Evolutionary conservation across 108 stramenopile genomes (phyloP).

Genomic region (Cyclostephanos tholiformis): DNA sequence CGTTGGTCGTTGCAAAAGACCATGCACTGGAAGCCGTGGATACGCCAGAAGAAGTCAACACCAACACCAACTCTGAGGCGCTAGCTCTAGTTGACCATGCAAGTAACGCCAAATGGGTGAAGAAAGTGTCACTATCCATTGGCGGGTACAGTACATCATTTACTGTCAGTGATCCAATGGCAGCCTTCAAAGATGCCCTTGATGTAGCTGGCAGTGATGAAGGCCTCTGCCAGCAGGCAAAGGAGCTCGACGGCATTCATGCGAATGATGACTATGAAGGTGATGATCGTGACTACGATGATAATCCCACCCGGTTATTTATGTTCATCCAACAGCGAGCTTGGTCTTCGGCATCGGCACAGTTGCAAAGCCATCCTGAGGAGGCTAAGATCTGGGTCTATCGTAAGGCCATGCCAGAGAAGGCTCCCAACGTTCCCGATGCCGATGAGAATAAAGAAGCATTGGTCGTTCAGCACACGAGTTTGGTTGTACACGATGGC

Average conservation of each 20-base stretch:
- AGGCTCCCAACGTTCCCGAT: conserved; percentile 36
- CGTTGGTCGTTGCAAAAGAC: not conserved
- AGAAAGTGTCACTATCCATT: conserved; percentile 44
- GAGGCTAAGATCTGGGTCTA: conserved; percentile 50
- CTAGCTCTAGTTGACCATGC: conserved; percentile 10
- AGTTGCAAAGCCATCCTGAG: conserved; percentile 30
- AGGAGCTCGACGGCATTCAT: conserved; percentile 20
- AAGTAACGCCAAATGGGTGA: conserved; percentile 33
- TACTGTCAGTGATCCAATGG: conserved; percentile 39
- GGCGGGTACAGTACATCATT: conserved; percentile 47
- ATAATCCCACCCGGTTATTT: conserved; percentile 48
- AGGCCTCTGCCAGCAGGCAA: conserved; percentile 30
- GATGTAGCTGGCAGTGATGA: conserved; percentile 23
- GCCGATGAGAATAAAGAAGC: conserved; percentile 23
- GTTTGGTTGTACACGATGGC: conserved; percentile 29
- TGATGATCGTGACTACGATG: conserved; percentile 47
- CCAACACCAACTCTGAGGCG: not conserved
- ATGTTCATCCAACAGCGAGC: conserved; percentile 42
- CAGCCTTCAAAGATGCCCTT: conserved; percentile 35
- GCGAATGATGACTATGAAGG: conserved; percentile 24
- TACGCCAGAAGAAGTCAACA: not conserved
- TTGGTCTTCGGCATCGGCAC: conserved; percentile 33
- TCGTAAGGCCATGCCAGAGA: conserved; percentile 13
- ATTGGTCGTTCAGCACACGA: conserved; percentile 11
- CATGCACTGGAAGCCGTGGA: not conserved